Percentiles rank a stretch among this genome's conserved stretches.
Conservation (phyloP, 495 filamentous ascomycete genomes). For the Penicillium lagena region DNA sequence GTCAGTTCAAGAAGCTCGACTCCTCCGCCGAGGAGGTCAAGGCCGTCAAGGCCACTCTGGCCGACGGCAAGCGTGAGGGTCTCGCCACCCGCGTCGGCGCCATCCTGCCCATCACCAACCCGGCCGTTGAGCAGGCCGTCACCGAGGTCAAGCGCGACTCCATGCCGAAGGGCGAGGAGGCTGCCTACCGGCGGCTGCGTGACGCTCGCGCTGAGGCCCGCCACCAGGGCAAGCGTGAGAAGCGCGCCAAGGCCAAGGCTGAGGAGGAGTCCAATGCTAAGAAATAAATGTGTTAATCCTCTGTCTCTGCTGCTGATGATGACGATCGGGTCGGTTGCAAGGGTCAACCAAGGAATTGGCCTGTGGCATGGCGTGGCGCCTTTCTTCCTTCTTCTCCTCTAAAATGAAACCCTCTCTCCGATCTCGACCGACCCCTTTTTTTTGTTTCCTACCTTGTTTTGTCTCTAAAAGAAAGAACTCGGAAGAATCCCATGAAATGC, state of each 20-base stretch:
- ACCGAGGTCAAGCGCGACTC: constrained; percentile 77
- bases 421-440: constrained; percentile 9
- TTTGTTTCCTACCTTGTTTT: constrained; percentile 10
- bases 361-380: constrained; percentile 38
- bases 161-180: constrained; percentile 69
- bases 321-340: constrained; percentile 43
- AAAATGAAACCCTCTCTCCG: constrained; percentile 19
- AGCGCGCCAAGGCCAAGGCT: constrained; percentile 89
- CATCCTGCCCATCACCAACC: constrained; percentile 66
- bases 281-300: constrained; percentile 65
- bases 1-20: constrained; percentile 86
- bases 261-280: constrained; percentile 81
- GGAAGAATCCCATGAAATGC: constrained; percentile 38
- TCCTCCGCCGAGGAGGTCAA: constrained; percentile 80
- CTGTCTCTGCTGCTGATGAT: constrained; percentile 40
- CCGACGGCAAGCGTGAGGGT: constrained; percentile 47
- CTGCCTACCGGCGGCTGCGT: constrained; percentile 79
- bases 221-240: constrained; percentile 76
- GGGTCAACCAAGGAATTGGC: constrained; percentile 28
- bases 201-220: constrained; percentile 80
- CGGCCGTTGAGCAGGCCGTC: constrained; percentile 50
- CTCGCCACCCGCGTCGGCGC: constrained; percentile 48
- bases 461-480: constrained; percentile 38
- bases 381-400: constrained; percentile 21
- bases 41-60: constrained; percentile 53